Evolutionary conservation across 176 grass and related monocot species (phyloP).

Genomic region (Leersia perrieri): DNA sequence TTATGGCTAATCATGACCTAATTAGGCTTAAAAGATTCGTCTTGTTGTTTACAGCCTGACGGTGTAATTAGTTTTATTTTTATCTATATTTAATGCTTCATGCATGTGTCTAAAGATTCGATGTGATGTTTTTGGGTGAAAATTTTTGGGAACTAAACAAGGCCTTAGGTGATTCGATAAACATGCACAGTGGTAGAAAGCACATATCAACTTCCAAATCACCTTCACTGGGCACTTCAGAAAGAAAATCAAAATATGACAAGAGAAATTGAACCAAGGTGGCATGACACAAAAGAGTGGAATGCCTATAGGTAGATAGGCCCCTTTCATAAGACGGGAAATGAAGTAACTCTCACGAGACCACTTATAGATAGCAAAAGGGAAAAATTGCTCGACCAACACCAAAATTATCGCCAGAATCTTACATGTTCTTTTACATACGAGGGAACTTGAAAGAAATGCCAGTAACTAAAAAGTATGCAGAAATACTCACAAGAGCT

Average conservation of each 20-base stretch:
- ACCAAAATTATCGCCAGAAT: conserved; percentile 18
- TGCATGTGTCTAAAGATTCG: too few relatives aligned
- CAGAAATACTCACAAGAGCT: conserved; percentile 55
- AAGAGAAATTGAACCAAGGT: background rate
- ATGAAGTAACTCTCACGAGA: background rate
- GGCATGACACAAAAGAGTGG: background rate
- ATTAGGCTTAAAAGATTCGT: too few relatives aligned
- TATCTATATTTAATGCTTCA: too few relatives aligned
- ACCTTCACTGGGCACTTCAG: conserved; percentile 1
- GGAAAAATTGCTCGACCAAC: background rate
- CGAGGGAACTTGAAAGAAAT: conserved; percentile 19
- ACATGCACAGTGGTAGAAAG: background rate
- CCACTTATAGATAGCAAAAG: background rate
- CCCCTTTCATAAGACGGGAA: background rate
- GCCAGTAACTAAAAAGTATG: conserved; percentile 13
- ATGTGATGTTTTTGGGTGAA: too few relatives aligned
- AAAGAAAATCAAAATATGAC: background rate
- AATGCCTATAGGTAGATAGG: background rate
- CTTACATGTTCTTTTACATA: conserved; percentile 21
- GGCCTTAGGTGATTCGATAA: too few relatives aligned
- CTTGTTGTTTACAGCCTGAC: too few relatives aligned
- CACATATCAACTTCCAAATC: background rate
- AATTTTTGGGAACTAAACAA: too few relatives aligned
- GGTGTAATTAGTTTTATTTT: too few relatives aligned
- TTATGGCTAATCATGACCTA: too few relatives aligned